Evolutionary conservation across 208 protist genomes (phyloP).

Genomic region (Trypanosoma boissoni): DNA sequence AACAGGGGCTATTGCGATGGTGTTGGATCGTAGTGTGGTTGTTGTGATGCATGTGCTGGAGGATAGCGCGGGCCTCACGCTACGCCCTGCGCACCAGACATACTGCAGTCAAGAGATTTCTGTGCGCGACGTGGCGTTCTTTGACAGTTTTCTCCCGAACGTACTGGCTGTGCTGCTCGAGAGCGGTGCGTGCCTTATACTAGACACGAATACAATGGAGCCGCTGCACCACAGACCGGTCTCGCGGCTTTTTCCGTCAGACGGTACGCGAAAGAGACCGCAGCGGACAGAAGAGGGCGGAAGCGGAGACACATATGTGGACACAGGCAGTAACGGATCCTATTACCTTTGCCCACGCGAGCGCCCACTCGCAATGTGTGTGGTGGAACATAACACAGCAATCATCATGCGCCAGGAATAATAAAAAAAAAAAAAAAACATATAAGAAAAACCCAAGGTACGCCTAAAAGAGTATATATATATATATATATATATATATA

Average conservation of each 20-base stretch:
- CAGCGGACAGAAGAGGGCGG: background rate
- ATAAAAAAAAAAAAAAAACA: slow-evolving; percentile 1
- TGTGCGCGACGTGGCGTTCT: slow-evolving; percentile 43
- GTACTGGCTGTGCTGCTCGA: slow-evolving; percentile 54
- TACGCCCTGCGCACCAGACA: slow-evolving; percentile 27
- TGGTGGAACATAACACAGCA: slow-evolving; percentile 61
- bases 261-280: background rate
- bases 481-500: background rate
- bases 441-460: background rate
- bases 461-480: background rate
- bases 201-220: slow-evolving; percentile 63
- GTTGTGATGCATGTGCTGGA: background rate
- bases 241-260: slow-evolving; percentile 17
- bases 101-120: slow-evolving; percentile 63
- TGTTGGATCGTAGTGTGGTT: background rate
- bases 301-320: background rate
- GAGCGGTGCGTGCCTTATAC: slow-evolving; percentile 63
- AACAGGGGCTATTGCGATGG: background rate
- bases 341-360: slow-evolving; percentile 21
- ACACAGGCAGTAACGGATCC: background rate
- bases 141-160: slow-evolving; percentile 45
- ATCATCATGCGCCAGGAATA: slow-evolving; percentile 35
- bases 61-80: background rate
- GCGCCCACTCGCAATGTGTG: slow-evolving; percentile 19
- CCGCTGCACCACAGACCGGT: slow-evolving; percentile 30